Evolutionary conservation across 345 rosid genomes (phyloP).

Genomic region (Heritiera littoralis): DNA sequence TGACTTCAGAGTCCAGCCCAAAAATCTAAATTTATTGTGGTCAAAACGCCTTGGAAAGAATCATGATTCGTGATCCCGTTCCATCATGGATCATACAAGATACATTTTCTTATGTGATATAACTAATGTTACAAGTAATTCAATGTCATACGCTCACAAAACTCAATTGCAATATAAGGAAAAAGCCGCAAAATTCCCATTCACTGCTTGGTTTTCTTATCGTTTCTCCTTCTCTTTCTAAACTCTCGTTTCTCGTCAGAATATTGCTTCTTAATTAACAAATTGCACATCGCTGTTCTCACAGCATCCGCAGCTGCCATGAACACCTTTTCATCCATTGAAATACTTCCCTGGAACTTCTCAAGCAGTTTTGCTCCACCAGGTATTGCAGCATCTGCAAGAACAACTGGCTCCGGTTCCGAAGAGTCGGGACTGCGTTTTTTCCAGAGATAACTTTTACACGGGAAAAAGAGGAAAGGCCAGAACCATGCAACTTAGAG

Average conservation of each 20-base stretch:
- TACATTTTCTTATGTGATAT: neutral
- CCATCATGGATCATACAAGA: too few relatives aligned
- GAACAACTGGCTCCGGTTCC: conserved; percentile 31
- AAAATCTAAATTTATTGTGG: too few relatives aligned
- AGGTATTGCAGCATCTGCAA: conserved; percentile 58
- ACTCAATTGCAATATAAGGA: neutral
- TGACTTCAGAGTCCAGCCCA: neutral
- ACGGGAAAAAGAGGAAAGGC: conserved; percentile 48
- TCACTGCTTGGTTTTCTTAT: conserved; percentile 57
- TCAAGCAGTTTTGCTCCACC: conserved; percentile 61
- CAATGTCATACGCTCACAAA: neutral
- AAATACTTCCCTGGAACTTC: conserved; percentile 63
- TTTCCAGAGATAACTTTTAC: conserved; percentile 49
- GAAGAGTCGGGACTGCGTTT: conserved; percentile 21
- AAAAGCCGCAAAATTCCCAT: neutral
- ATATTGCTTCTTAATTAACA: conserved; percentile 89
- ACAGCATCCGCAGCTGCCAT: conserved; percentile 77
- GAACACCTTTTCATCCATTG: conserved; percentile 57
- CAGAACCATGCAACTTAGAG: conserved; percentile 58
- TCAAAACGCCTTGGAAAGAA: neutral
- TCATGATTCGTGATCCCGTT: neutral
- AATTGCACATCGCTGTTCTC: conserved; percentile 68
- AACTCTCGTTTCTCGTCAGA: conserved; percentile 69
- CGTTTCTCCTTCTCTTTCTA: conserved; percentile 85
- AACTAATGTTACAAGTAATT: conserved; percentile 17